Conservation (phyloP, 805 yeast species). For the Starmera amethionina region DNA sequence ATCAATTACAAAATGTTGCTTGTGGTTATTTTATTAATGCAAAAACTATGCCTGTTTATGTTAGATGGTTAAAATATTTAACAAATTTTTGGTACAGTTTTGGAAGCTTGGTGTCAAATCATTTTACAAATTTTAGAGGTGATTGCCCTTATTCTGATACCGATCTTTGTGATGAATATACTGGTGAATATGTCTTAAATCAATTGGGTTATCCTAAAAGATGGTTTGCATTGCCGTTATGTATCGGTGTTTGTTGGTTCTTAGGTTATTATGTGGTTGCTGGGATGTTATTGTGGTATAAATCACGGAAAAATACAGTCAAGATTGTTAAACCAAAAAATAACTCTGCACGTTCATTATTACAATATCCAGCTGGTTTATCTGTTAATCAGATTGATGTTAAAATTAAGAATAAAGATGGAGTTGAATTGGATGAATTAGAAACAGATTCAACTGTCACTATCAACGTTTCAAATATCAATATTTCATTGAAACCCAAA, state of each 20-base stretch:
- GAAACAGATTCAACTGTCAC: not conserved
- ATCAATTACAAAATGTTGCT: slow-evolving; percentile 54
- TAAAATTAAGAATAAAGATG: not conserved
- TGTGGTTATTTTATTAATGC: slow-evolving; percentile 77
- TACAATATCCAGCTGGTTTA: not conserved
- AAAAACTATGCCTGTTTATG: slow-evolving; percentile 67
- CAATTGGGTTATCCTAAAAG: slow-evolving; percentile 50
- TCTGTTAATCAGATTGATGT: not conserved
- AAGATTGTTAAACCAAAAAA: not conserved
- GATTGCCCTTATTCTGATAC: slow-evolving; percentile 35
- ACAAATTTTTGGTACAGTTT: slow-evolving; percentile 70
- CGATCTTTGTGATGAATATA: slow-evolving; percentile 35
- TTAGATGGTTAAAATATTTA: slow-evolving; percentile 69
- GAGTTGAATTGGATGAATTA: not conserved
- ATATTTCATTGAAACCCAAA: not conserved
- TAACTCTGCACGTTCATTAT: not conserved
- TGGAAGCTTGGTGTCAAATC: slow-evolving; percentile 54
- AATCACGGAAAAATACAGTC: slow-evolving; percentile 22
- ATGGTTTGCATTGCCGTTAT: slow-evolving; percentile 61
- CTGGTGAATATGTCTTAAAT: slow-evolving; percentile 44
- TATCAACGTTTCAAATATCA: not conserved
- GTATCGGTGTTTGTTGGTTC: slow-evolving; percentile 48
- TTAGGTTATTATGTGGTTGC: slow-evolving; percentile 46
- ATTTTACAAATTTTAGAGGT: slow-evolving; percentile 51
- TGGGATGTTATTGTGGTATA: slow-evolving; percentile 31